Evolutionary conservation across 805 yeast species (phyloP), one percentile per base, ranked within the genome.

Genomic region (Torulaspora maleeae): DNA sequence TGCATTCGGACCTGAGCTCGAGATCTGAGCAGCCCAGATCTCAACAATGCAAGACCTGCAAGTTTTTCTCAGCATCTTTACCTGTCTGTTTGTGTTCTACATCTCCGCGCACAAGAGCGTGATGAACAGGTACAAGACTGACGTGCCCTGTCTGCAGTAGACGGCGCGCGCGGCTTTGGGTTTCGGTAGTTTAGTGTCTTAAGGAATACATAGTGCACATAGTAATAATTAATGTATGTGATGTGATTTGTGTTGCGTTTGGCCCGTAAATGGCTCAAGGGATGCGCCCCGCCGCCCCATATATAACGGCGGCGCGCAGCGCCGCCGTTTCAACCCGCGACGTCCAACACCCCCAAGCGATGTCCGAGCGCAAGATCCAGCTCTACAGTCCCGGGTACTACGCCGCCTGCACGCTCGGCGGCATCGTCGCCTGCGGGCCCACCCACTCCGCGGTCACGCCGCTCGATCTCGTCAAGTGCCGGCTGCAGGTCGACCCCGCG

Each of bases 371-470:
- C 15, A 49, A 50, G 32, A 59, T 60, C 19, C 46, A 58, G 38
- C 40, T 60, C 37, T 60, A 60, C 36, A 59, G 61, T 6, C 45
- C 36, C 5, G 59, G 59, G 36, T 64, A 58, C 37, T 64, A 61
- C 44, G 54, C 66, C 1, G 53, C 83, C 10, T 79, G 83, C 56
- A 74, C 82, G 1, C 42, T 78, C 9, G 85, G 85, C 32, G 85
- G 85, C 43, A 67, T 78, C 5, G 53, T 84, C 47, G 97, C 98
- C 1, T 91, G 98, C 74, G 97, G 97, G 12, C 96, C 98, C 27
- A 91, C 98, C 11, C 99, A 91, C 67, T 80, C 96, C 1, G 78
- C 85, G 3, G 95, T 93, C 20, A 86, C 96, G 5, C 98, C 98
- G 3, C 74, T 91, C 47, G 99, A 91, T 70, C 71, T 93, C 45